A percentile compares a stretch with the other conserved stretches of the same genome.
Conservation (phyloP, 2,329 filamentous ascomycete genomes). For the Myriangium duriaei region DNA sequence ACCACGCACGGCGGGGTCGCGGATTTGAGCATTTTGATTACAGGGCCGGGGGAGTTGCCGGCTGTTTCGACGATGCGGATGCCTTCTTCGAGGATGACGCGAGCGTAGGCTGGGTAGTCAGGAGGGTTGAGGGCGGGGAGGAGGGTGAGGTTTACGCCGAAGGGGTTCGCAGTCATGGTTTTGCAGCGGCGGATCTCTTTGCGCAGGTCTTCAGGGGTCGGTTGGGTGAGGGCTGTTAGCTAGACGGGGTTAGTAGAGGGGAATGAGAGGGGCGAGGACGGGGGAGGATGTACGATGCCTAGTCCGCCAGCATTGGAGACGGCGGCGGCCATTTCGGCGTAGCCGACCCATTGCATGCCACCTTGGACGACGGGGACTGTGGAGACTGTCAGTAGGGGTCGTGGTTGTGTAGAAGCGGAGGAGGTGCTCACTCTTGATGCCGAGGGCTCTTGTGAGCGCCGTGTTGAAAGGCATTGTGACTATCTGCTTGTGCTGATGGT, state of each 20-base stretch:
- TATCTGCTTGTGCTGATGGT: conserved; percentile 1
- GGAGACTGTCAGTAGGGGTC: conserved; percentile 8
- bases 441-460: conserved; percentile 48
- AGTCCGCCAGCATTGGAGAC: conserved; percentile 73
- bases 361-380: conserved; percentile 71
- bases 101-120: conserved; percentile 83
- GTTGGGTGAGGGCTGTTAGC: conserved; percentile 82
- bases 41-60: conserved; percentile 77
- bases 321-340: conserved; percentile 62
- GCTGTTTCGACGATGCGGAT: conserved; percentile 86
- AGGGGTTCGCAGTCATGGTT: conserved; percentile 64
- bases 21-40: conserved; percentile 79
- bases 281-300: conserved; percentile 42
- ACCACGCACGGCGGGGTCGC: conserved; percentile 55
- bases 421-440: conserved; percentile 38
- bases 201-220: conserved; percentile 79
- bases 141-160: conserved; percentile 91
- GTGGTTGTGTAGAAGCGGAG: no score
- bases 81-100: conserved; percentile 86
- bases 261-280: neutral
- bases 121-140: conserved; percentile 81
- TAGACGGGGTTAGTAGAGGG: conserved; percentile 14
- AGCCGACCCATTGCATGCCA: conserved; percentile 79
- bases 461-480: conserved; percentile 50
- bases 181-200: conserved; percentile 84